Evolutionary conservation across 768 basidiomycete species (phyloP), one percentile per base, ranked within the genome.

Genomic region (Inosperma sp.): DNA sequence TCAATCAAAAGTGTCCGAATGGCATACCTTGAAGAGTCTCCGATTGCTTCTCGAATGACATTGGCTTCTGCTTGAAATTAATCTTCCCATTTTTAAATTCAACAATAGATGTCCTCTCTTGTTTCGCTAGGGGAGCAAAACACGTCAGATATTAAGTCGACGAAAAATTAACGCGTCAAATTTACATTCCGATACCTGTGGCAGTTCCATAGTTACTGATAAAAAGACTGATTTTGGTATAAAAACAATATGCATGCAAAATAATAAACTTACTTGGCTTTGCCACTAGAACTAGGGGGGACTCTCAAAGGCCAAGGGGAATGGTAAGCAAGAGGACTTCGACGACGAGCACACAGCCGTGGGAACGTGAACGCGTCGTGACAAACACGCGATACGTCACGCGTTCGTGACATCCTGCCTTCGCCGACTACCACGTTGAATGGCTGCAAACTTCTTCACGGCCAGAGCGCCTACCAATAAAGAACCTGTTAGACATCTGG

Each of bases 61-160:
- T 60, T 13, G 76, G 68, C 66, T 88, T 91, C 72, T 92, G 89
- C 65, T 78, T 86, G 61, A 90, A 82, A 9, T 80, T 56, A 3
- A 86, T 77, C 64, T 83, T 92, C 17, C 86, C 88, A 63, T 86
- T 88, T 73, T 79, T 88, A 12, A 90, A 62, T 53, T 89, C 87
- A 4, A 76, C 79, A 13, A 84, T 66, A 6, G 69, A 56, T 1
- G 67, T 48, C 61, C 72, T 80, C 42, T 68, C 68, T 33, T 60
- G 64, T 62, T 70, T 68, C 31, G 65, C 77, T 71, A 58, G 31
- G 56, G 43, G 30, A 40, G 47, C 47, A 49, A 50, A 49, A 65
- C 69, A 65, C 67, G 68, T 69, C 52, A 60, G 39, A 52, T n/a
- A 39, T 27, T 30, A 42, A 39, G 23, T 17, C 27, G 27, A 34